Conservation (phyloP, 768 basidiomycete genomes). For the Macrolepiota albuminosa region DNA sequence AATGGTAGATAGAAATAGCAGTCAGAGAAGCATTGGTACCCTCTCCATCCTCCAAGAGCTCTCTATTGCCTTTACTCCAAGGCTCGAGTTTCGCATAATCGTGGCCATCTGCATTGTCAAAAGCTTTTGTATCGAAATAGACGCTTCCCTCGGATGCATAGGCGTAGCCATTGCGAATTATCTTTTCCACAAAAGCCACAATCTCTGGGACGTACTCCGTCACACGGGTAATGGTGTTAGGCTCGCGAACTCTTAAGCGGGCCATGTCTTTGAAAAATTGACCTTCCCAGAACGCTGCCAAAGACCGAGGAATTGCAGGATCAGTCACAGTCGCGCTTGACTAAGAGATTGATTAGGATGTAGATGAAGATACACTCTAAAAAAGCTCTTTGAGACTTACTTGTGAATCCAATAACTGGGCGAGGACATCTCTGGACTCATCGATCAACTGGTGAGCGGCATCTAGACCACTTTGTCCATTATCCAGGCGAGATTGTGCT, state of each 20-base stretch:
- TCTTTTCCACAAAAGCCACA: conserved; percentile 79
- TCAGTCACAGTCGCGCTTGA: conserved; percentile 78
- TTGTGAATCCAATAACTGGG: conserved; percentile 67
- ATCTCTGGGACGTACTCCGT: conserved; percentile 98
- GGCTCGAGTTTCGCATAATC: conserved; percentile 94
- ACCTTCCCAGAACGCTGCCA: conserved; percentile 85
- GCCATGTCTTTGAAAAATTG: conserved; percentile 92
- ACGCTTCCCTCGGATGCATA: conserved; percentile 70
- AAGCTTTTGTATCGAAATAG: conserved; percentile 85
- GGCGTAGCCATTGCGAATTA: conserved; percentile 83
- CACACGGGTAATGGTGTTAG: conserved; percentile 90
- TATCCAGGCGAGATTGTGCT: conserved; percentile 41
- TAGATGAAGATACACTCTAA: conserved; percentile 1
- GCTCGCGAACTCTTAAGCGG: conserved; percentile 78
- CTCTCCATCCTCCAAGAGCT: conserved; percentile 88
- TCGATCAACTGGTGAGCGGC: conserved; percentile 59
- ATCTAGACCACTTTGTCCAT: conserved; percentile 35
- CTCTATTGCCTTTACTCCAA: conserved; percentile 91
- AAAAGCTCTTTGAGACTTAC: conserved; percentile 31
- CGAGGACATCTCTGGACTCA: conserved; percentile 73
- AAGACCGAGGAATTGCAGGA: conserved; percentile 75
- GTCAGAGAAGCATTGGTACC: conserved; percentile 39
- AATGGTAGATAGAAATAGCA: not conserved
- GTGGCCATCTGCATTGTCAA: conserved; percentile 74
- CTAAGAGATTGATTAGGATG: conserved; percentile 29